Evolutionary conservation across 139 green algal genomes (phyloP).

Genomic region (Mychonastes homosphaera): DNA sequence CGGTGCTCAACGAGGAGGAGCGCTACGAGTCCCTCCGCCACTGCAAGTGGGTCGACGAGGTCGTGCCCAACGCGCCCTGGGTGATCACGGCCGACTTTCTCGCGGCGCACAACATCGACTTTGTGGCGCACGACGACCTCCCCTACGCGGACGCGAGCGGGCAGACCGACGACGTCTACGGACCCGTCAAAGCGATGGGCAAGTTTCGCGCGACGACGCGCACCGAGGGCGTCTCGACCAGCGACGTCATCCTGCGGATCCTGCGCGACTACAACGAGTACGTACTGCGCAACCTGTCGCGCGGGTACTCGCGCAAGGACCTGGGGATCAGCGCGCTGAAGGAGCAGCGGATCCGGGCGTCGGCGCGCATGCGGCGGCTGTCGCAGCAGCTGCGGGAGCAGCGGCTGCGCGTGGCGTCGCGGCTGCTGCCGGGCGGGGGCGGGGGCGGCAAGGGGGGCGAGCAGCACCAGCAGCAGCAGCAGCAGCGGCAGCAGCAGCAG

Average conservation of each 20-base stretch:
- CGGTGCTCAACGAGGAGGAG: constrained; percentile 77
- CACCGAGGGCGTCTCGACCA: constrained; percentile 81
- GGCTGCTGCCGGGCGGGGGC: too few species aligned
- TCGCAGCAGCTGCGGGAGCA: constrained; percentile 48
- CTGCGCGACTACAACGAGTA: constrained; percentile 87
- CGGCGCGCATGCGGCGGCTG: constrained; percentile 47
- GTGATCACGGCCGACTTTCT: constrained; percentile 74
- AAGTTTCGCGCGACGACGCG: constrained; percentile 74
- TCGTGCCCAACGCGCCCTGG: constrained; percentile 75
- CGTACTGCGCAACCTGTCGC: constrained; percentile 76
- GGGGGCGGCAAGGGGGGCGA: too few species aligned
- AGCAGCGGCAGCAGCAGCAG: constrained; percentile 12
- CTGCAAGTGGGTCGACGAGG: constrained; percentile 90
- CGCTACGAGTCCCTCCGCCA: constrained; percentile 75
- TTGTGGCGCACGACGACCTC: constrained; percentile 80
- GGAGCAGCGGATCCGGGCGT: constrained; percentile 62
- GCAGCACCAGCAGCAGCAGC: constrained; percentile 2
- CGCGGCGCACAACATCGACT: constrained; percentile 78
- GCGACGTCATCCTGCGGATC: constrained; percentile 85
- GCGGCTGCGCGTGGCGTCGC: constrained; percentile 34
- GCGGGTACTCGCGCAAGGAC: constrained; percentile 56
- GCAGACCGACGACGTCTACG: constrained; percentile 53
- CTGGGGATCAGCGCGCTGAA: constrained; percentile 34
- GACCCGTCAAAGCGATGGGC: constrained; percentile 62
- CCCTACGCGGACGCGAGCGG: constrained; percentile 67